These are phyloP conservation scores for Plectosphaerella sp. DNA, from an alignment of 2,329 filamentous ascomycete genomes.

Conservation along the genomic window DNA sequence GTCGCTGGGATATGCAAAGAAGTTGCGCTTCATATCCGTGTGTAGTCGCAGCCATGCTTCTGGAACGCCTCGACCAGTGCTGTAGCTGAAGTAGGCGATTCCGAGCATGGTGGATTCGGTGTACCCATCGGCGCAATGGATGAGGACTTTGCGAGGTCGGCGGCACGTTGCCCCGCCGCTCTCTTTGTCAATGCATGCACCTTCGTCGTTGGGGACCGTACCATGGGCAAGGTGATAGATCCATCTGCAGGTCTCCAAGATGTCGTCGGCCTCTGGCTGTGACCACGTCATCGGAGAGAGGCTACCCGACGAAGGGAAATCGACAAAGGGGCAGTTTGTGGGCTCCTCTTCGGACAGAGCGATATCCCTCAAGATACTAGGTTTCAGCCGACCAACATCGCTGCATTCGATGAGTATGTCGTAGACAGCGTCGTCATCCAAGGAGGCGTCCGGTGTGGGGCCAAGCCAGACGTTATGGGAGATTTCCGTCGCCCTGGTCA, in stretches of 20 bases:
- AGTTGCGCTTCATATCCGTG: constrained; percentile 76
- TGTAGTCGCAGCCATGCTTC: constrained; percentile 88
- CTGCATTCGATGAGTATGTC: constrained; percentile 87
- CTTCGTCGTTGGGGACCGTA: constrained; percentile 25
- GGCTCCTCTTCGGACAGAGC: constrained; percentile 46
- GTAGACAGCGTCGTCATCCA: constrained; percentile 57
- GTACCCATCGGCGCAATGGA: constrained; percentile 94
- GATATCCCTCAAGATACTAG: constrained; percentile 59
- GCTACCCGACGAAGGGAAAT: constrained; percentile 94
- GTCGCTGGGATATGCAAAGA: constrained; percentile 93
- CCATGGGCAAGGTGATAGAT: constrained; percentile 80
- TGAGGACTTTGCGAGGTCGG: constrained; percentile 65
- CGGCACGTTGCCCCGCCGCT: constrained; percentile 43
- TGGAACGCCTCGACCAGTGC: constrained; percentile 73
- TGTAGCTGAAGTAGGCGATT: constrained; percentile 91
- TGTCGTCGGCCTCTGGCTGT: constrained; percentile 74
- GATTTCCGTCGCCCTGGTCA: constrained; percentile 88
- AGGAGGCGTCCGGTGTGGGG: constrained; percentile 69
- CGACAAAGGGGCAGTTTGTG: constrained; percentile 41
- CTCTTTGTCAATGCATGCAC: constrained; percentile 33
- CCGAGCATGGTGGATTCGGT: constrained; percentile 88
- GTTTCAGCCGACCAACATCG: constrained; percentile 75
- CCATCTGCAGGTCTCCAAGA: constrained; percentile 85
- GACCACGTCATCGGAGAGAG: constrained; percentile 82
- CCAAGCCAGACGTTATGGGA: constrained; percentile 87